These are phyloP conservation scores for Pythium sukuiense DNA, from an alignment of 352 stramenopile species.

Conservation along the genomic window DNA sequence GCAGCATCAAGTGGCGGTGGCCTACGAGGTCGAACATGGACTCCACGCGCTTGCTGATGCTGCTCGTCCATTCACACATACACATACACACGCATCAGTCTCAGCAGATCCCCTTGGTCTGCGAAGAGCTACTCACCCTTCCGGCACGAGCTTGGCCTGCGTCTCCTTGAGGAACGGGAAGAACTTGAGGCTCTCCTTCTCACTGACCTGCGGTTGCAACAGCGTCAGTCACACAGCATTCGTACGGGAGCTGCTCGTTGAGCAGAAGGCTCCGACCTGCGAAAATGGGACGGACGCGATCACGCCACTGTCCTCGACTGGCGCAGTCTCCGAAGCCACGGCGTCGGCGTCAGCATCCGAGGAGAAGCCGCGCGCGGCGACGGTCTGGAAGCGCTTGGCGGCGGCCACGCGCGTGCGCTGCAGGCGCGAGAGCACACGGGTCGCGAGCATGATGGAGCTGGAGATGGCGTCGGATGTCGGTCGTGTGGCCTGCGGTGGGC, in stretches of 20 bases:
- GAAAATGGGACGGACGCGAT: conserved; percentile 60
- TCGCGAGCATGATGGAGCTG: conserved; percentile 46
- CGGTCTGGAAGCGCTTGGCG: conserved; percentile 18
- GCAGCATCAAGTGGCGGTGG: conserved; percentile 84
- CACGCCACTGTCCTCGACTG: conserved; percentile 34
- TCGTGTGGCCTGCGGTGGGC: conserved; percentile 8
- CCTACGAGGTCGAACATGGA: conserved; percentile 81
- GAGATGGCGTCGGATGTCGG: conserved; percentile 16
- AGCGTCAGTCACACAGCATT: conserved; percentile 39
- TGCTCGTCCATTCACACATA: conserved; percentile 13
- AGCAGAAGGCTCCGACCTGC: conserved; percentile 33
- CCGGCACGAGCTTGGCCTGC: conserved; percentile 70
- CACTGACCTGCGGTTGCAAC: conserved; percentile 2
- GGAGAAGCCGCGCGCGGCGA: conserved; percentile 38
- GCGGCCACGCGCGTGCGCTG: conserved; percentile 26
- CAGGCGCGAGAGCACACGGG: conserved; percentile 54
- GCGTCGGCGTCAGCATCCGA: conserved; percentile 30
- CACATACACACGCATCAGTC: background rate
- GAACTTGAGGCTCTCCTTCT: conserved; percentile 72
- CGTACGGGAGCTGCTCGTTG: too few species aligned
- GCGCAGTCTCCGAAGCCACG: conserved; percentile 8
- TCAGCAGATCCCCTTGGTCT: too few species aligned
- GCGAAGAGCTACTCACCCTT: conserved; percentile 37
- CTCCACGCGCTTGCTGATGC: conserved; percentile 70
- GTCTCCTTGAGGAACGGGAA: conserved; percentile 78